Base-by-base conservation (phyloP, 163 green algal genomes). In the Chlamydomonas reinhardtii region DNA sequence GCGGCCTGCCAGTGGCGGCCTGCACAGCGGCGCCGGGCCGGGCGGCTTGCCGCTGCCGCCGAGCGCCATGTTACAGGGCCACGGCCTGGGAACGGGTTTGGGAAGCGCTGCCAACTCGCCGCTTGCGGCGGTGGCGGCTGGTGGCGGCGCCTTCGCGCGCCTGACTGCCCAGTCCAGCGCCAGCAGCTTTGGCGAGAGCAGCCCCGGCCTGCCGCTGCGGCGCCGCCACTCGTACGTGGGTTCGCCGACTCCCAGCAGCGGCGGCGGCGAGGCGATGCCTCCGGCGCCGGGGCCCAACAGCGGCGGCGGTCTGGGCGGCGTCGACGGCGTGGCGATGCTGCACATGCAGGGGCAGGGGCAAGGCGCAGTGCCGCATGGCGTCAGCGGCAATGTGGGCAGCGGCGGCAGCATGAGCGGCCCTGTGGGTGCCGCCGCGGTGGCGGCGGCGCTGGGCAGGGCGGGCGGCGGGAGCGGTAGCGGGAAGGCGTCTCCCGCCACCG, bases 161-260 rank as follows among this genome's bases (percentile, higher is more conserved):
- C 14, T 22, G 29, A 9, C 17, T 1, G 17, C 76, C n/a, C 77
- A 84, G 66, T 52, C 48, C 27, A 84, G 37, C 65, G 19, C 29
- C 0, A 32, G 65, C 39, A 11, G 2, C 64, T n/a, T 72, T 29
- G 35, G 25, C 25, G 79, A 85, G 2, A 68, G 25, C 31, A 72
- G 69, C 25, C 68, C 66, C 32, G 68, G 20, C 52, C 24, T 68
- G 11, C 66, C 52, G 48, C 48, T 56, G 48, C 48, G 48, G 65
- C 79, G 79, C 79, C 79, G 79, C 32, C 68, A 85, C 34, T 85
- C 79, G 2, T 85, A 77, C 66, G 32, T 76, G 14, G 76, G 72
- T 34, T 68, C 65, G 11, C 34, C 62, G 8, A 32, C 20, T 11
- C 37, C 35, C 35, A 16, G 25, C 62, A 62, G 59, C 76, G 35